Base-by-base conservation (phyloP, 164 flowering plant species). In the Hamamelis virginiana region DNA sequence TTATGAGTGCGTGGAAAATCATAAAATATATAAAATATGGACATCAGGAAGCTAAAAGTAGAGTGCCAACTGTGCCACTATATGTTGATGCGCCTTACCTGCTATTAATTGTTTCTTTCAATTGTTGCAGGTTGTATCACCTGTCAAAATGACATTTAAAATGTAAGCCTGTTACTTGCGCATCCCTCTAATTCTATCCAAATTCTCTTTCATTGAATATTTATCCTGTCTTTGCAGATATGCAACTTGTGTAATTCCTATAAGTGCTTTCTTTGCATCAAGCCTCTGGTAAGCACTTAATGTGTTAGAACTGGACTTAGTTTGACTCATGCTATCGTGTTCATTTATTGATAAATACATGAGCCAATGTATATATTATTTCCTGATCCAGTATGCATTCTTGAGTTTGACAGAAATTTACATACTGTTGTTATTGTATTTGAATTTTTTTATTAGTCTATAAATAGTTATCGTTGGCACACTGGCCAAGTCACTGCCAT, bases 111-210 rank as follows among this genome's bases (percentile, higher is more conserved):
- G n/a, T 33, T 2, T 33, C 6, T 33, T 44, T 38, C 26, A 67
- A 0, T 33, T 33, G 56, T 41, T 80, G 81, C 90, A 94, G 98
- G 91, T 94, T 82, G 95, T 90, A 57, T 21, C 97, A 65, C 98
- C 98, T 50, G 97, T 91, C 74, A 94, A 94, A 78, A 91, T 94
- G 98, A 91, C 98, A 63, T 86, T 92, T 83, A 87, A 89, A 83
- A 90, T 94, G 98, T 94, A 81, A 85, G 96, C 56, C 38, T 73
- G 28, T 33, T 53, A 13, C 28, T 12, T 55, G 15, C 10, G 15
- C 52, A 8, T 26, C 33, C n/a, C 41, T 15, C 21, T 63, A 25
- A 21, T 44, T 22, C 6, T 66, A 47, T 8, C 33, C 51, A 46
- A 16, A 47, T 19, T 21, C 55, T 63, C 19, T 23, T 33, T 15